Evolutionary conservation across 2,329 filamentous ascomycete genomes (phyloP), one percentile per base, ranked within the genome.

Genomic region (Venturia aucupariae): DNA sequence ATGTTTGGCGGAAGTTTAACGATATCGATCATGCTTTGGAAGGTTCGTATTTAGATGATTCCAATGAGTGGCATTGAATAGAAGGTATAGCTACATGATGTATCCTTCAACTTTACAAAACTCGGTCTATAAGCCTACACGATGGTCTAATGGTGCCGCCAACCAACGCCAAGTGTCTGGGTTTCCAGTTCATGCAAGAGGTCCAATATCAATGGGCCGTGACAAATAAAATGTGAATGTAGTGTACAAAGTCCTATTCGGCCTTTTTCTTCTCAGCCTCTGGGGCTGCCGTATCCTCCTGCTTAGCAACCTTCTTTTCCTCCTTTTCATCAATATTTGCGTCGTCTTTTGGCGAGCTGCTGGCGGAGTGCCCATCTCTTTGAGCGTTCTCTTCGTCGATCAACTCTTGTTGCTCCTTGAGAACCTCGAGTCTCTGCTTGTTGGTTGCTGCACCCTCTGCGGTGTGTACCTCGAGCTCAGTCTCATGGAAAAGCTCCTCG

Each of bases 401-500:
- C 67, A 99, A 86, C 75, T 97, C 94, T 76, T 99, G 90, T 80
- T 99, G 94, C 80, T 99, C 94, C 84, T 92, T 95, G 74, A 99
- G 84, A 19, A 99, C 94, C 80, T 99, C 94, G 51, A 99, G 88
- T 75, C 94, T 89, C 82, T 97, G 94, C 84, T 95, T 97, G 85
- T 99, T 99, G 69, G 94, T 99, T 30, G 94, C 94, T 13, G 92
- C 93, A 67, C 94, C 94, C 79, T 99, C 94, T 60, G 93, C 92
- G 67, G 88, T 96, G 82, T 97, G 91, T 11, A 99, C 92, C 79
- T 99, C 94, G 39, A 99, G 88, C 78, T 97, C 94, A 68, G 99
- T 97, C 81, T 99, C 94, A 82, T 99, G 94, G 90, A 95, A 99
- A 48, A 99, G 83, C 76, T 99, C 94, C 77, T 99, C 94, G 3